These are phyloP conservation scores for Avicennia marina DNA, from an alignment of 257 asterid species.

Conservation along the genomic window DNA sequence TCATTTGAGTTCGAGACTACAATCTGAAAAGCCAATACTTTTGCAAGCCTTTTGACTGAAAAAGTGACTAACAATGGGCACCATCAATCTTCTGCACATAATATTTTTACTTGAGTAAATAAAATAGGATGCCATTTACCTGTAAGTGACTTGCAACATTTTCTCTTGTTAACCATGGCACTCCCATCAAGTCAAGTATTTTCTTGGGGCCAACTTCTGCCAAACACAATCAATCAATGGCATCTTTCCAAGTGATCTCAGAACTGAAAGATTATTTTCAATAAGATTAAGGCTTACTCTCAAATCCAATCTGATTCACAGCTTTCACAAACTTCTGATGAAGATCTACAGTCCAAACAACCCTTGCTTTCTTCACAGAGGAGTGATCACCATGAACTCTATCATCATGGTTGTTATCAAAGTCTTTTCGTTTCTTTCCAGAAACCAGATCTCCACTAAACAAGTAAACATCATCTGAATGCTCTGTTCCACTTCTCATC, in stretches of 20 bases:
- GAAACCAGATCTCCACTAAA: constrained; percentile 39
- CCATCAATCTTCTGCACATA: no score
- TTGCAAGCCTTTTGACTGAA: no score
- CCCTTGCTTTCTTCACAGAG: constrained; percentile 67
- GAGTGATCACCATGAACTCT: constrained; percentile 38
- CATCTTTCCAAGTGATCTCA: not conserved
- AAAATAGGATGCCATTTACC: constrained; percentile 29
- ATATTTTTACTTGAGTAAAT: no score
- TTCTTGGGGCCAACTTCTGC: constrained; percentile 95
- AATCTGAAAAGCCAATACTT: not conserved
- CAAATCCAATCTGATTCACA: constrained; percentile 73
- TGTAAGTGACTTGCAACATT: constrained; percentile 94
- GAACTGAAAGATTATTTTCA: no score
- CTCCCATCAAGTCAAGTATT: constrained; percentile 83
- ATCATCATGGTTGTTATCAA: constrained; percentile 44
- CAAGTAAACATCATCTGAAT: constrained; percentile 42
- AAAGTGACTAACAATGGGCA: no score
- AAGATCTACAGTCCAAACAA: constrained; percentile 88
- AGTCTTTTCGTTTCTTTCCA: constrained; percentile 60
- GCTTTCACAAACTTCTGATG: constrained; percentile 95
- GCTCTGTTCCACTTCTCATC: constrained; percentile 34
- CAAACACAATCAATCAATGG: not conserved
- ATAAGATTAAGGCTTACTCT: constrained; percentile 42
- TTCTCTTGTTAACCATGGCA: constrained; percentile 84
- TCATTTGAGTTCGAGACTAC: not conserved